Evolutionary conservation across 805 yeast species (phyloP).

Genomic region (Kazachstania psychrophila): DNA sequence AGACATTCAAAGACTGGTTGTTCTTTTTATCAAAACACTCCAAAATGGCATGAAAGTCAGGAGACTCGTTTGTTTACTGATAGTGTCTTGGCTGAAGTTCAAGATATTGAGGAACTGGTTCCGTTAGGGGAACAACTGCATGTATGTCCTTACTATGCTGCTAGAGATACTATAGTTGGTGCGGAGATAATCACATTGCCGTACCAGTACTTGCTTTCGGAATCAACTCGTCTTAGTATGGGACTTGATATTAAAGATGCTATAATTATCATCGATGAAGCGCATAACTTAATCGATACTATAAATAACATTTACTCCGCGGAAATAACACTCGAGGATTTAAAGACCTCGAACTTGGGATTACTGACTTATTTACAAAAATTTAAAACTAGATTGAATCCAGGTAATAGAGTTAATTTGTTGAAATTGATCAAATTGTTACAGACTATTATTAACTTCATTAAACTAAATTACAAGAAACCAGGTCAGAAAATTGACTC

Average conservation of each 20-base stretch:
- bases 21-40: conserved; percentile 30
- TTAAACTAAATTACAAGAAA: conserved; percentile 30
- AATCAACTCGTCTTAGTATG: conserved; percentile 50
- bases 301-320: conserved; percentile 62
- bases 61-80: conserved; percentile 42
- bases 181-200: conserved; percentile 81
- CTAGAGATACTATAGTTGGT: conserved; percentile 43
- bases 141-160: conserved; percentile 77
- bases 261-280: conserved; percentile 80
- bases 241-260: conserved; percentile 52
- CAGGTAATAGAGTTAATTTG: conserved; percentile 62
- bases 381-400: conserved; percentile 55
- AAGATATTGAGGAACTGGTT: conserved; percentile 74
- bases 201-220: conserved; percentile 62
- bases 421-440: conserved; percentile 54
- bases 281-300: conserved; percentile 79
- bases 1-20: conserved; percentile 36
- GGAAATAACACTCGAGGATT: conserved; percentile 41
- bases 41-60: conserved; percentile 32
- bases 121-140: conserved; percentile 45
- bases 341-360: conserved; percentile 38
- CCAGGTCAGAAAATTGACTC: conserved; percentile 48
- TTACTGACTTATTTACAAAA: conserved; percentile 47
- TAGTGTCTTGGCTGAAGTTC: conserved; percentile 43
- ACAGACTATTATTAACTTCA: conserved; percentile 41